These are phyloP conservation scores for Ceratocystis albifundus DNA, from an alignment of 2,329 filamentous ascomycete genomes.

Conservation along the genomic window DNA sequence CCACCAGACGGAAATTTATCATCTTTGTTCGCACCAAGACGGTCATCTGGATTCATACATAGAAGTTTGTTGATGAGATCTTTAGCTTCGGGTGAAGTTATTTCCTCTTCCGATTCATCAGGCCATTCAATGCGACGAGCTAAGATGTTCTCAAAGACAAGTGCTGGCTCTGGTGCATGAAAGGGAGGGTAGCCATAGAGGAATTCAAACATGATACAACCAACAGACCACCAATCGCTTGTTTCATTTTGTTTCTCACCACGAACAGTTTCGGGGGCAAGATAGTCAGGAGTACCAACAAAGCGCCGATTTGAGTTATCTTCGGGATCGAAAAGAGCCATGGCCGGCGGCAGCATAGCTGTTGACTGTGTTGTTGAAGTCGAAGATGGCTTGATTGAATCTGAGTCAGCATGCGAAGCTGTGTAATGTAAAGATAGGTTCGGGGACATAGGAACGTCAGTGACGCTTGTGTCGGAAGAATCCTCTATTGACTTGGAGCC, in stretches of 20 bases:
- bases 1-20: conserved; percentile 76
- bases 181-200: conserved; percentile 89
- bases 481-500: conserved; percentile 53
- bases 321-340: conserved; percentile 80
- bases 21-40: conserved; percentile 73
- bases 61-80: conserved; percentile 90
- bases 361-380: conserved; percentile 41
- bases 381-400: conserved; percentile 32
- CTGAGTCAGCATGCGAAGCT: conserved; percentile 12
- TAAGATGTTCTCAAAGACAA: conserved; percentile 95
- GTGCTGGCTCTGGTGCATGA: conserved; percentile 76
- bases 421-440: conserved; percentile 40
- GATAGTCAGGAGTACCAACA: conserved; percentile 91
- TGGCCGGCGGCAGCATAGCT: conserved; percentile 75
- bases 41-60: conserved; percentile 67
- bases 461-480: conserved; percentile 29
- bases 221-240: conserved; percentile 99
- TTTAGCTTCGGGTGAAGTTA: conserved; percentile 72
- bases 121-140: conserved; percentile 87
- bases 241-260: conserved; percentile 93
- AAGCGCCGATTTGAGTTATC: conserved; percentile 77
- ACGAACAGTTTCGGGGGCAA: conserved; percentile 92
- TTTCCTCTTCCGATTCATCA: conserved; percentile 61
- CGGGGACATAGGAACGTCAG: conserved; percentile 66
- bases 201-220: conserved; percentile 95